Evolutionary conservation across 1,284 basidiomycete genomes (phyloP), one percentile per base, ranked within the genome.

Genomic region (Apiotrichum brassicae): DNA sequence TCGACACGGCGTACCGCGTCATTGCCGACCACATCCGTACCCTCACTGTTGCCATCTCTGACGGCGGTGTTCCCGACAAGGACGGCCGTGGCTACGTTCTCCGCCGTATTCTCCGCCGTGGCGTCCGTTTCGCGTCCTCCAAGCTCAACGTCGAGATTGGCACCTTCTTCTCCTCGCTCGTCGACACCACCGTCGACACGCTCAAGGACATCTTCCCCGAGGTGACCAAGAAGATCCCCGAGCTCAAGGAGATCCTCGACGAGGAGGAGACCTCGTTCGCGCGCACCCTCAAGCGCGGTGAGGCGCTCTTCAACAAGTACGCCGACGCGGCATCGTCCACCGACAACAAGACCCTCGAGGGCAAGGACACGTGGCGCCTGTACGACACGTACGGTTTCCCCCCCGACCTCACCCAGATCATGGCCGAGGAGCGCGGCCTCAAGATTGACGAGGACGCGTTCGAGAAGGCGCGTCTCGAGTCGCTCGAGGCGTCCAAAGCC

Each of bases 381-480:
- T 98, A 98, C 72, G 95, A 99, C 72, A 98, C 95, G 0, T 99
- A 89, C 70, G 94, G 94, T 36, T 99, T 99, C 78, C 95, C 94
- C 0, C 91, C 92, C 46, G 94, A 99, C 68, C 77, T 99, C 33
- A 99, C 95, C 2, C 83, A 87, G 48, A 79, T 99, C 58, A 98
- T 99, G 94, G 94, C 95, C 22, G 89, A 95, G 70, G 94, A 99
- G 71, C 78, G 90, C 28, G 86, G 84, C 1, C 76, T 99, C 38
- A 79, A 78, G 20, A 82, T 98, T 64, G 91, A 97, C 68, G 84
- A 95, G 59, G 79, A 78, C 37, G 92, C 93, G 62, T 95, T 97
- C 61, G 90, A 92, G 61, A 81, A 82, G 61, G 95, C 95, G 12
- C 87, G 93, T 68, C 82, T 85, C 24, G 81, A 82, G 56, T 90